Evolutionary conservation across 1,284 basidiomycete species (phyloP).

Genomic region (Ustanciosporium gigantosporum): DNA sequence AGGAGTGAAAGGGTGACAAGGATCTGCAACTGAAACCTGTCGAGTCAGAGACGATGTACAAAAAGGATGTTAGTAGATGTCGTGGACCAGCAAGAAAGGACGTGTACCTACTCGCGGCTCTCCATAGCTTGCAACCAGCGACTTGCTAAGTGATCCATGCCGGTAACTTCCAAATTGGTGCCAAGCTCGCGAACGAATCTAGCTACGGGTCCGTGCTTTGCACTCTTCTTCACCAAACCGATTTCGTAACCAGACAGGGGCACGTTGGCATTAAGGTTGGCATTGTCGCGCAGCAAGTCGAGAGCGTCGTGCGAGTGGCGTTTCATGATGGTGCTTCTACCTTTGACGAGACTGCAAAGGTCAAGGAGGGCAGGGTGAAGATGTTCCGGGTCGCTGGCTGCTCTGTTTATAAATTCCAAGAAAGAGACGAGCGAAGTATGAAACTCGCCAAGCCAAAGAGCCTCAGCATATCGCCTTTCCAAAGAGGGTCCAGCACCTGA

Average conservation of each 20-base stretch:
- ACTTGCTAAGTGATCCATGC: background rate
- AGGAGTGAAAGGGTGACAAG: constrained; percentile 29
- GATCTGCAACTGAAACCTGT: constrained; percentile 36
- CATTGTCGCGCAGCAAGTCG: background rate
- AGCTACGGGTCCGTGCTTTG: background rate
- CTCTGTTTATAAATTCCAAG: constrained; percentile 10
- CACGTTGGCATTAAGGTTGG: background rate
- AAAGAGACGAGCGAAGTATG: constrained; percentile 30
- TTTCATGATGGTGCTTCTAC: constrained; percentile 3
- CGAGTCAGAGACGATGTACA: background rate
- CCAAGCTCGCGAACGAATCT: background rate
- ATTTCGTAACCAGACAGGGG: background rate
- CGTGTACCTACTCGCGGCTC: constrained; percentile 34
- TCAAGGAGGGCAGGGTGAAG: constrained; percentile 3
- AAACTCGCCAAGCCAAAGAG: constrained; percentile 32
- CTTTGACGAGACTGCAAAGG: constrained; percentile 14
- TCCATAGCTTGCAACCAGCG: constrained; percentile 28
- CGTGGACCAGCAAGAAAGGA: background rate
- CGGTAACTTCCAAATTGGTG: background rate
- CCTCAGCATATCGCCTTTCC: constrained; percentile 12
- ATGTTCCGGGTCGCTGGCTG: no score
- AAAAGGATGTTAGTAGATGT: no score
- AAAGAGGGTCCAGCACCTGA: no score
- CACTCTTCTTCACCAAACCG: background rate
- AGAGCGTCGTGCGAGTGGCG: constrained; percentile 4